phyloP scores from a whole-genome alignment of 768 basidiomycete genomes.

The Lactarius hengduanensis region DNA sequence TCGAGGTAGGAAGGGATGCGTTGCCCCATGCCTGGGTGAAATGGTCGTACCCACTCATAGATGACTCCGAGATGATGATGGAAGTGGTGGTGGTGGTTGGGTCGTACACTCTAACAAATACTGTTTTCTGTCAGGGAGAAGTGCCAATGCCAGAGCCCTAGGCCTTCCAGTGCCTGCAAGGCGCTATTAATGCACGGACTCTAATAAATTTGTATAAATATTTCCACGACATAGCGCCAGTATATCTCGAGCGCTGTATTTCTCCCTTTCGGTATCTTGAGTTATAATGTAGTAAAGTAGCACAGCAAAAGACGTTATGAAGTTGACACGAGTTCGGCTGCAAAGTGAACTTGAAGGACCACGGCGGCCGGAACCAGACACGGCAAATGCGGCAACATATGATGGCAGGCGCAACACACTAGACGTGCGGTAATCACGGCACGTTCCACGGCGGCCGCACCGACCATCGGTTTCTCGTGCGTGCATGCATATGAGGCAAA shows the following conservation, averaged over 20 bases:
- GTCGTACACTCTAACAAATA: background rate
- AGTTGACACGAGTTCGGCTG: background rate
- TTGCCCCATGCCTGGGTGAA: background rate
- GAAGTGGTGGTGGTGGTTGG: background rate
- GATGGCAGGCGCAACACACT: background rate
- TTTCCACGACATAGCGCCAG: slow-evolving; percentile 1
- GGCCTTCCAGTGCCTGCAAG: background rate
- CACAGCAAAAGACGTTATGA: background rate
- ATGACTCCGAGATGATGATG: background rate
- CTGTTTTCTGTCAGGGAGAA: background rate
- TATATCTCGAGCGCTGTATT: background rate
- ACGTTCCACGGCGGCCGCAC: too few relatives aligned
- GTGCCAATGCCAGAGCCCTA: background rate
- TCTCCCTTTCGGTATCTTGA: background rate
- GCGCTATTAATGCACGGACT: slow-evolving; percentile 5
- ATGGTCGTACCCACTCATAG: background rate
- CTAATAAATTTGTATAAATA: background rate
- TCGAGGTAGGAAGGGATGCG: background rate
- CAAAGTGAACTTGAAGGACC: background rate
- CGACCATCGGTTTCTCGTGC: background rate
- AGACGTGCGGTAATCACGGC: background rate
- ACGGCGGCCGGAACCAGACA: background rate
- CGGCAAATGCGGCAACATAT: background rate
- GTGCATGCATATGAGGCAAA: background rate
- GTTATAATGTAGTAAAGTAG: background rate